Evolutionary conservation across 1,139 yeast genomes (phyloP).

Genomic region (Groenewaldozyma auringiensis): DNA sequence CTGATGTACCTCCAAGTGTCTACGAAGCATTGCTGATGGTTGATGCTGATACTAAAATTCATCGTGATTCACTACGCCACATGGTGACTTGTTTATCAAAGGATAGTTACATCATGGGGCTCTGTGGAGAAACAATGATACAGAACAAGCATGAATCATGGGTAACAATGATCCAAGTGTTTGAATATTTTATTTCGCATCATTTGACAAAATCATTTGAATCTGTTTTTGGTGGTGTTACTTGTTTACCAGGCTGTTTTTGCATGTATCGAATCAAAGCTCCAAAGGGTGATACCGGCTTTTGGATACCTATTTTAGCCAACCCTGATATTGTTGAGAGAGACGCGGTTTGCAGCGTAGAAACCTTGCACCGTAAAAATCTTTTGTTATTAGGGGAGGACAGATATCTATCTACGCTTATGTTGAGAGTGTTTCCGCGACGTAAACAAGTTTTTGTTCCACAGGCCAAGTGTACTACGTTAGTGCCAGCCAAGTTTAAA

Average conservation of each 20-base stretch:
- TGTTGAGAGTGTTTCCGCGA: conserved; percentile 31
- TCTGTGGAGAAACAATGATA: conserved; percentile 33
- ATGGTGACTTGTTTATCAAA: conserved; percentile 27
- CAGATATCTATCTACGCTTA: conserved; percentile 30
- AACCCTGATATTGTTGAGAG: conserved; percentile 30
- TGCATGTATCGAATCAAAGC: conserved; percentile 38
- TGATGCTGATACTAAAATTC: conserved; percentile 33
- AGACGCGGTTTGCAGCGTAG: conserved; percentile 29
- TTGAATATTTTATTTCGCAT: conserved; percentile 33
- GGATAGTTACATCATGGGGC: conserved; percentile 30
- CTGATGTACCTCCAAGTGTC: conserved; percentile 26
- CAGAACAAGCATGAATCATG: conserved; percentile 29
- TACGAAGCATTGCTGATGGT: conserved; percentile 32
- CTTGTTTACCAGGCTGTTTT: conserved; percentile 35
- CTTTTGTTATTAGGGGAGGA: conserved; percentile 32
- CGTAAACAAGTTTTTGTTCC: conserved; percentile 31
- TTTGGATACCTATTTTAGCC: conserved; percentile 66
- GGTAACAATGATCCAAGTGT: conserved; percentile 34
- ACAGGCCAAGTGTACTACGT: conserved; percentile 29
- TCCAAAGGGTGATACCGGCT: conserved; percentile 41
- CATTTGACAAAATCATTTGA: conserved; percentile 33
- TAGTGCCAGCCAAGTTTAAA: conserved; percentile 28
- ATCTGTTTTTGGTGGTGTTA: conserved; percentile 33
- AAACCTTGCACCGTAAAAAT: conserved; percentile 31
- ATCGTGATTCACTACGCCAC: conserved; percentile 27